Percentiles rank a stretch among this genome's conserved stretches.
These are phyloP conservation scores for Picochlorum sp. DNA, from an alignment of 139 green algal genomes.

Conservation along the genomic window DNA sequence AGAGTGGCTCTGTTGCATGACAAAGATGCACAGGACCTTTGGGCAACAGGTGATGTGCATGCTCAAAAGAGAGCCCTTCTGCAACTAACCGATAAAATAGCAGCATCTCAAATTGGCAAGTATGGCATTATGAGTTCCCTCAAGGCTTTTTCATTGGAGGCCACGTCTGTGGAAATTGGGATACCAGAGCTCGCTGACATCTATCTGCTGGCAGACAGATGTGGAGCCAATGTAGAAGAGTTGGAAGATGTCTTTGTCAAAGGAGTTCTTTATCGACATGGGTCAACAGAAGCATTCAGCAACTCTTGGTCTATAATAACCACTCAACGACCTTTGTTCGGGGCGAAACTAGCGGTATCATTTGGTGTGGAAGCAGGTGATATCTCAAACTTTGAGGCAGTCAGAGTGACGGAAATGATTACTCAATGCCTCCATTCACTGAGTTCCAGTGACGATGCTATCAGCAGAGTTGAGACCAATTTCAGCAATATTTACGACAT, in stretches of 20 bases:
- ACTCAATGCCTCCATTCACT: too few species aligned
- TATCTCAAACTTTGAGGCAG: not conserved
- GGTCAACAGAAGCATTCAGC: not conserved
- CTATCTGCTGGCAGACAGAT: slow-evolving; percentile 1
- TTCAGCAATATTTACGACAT: too few species aligned
- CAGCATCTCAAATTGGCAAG: not conserved
- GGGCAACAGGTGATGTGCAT: not conserved
- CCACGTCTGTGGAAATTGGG: not conserved
- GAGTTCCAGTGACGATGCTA: too few species aligned
- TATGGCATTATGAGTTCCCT: not conserved
- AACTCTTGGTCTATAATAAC: not conserved
- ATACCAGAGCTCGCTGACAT: not conserved
- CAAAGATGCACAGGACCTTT: slow-evolving; percentile 1
- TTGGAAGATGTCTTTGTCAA: not conserved
- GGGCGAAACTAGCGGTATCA: not conserved
- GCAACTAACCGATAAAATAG: not conserved
- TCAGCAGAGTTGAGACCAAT: too few species aligned
- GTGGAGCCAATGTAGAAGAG: not conserved
- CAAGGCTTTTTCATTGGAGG: not conserved
- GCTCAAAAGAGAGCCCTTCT: not conserved
- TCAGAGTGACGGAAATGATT: not conserved
- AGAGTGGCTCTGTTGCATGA: not conserved
- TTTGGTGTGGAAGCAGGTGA: not conserved
- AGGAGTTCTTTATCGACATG: slow-evolving; percentile 2
- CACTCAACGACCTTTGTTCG: not conserved